A percentile compares a stretch with the other conserved stretches of the same genome.
Conservation (phyloP, 768 basidiomycete species). For the Trichaptum fuscoviolaceum region DNA sequence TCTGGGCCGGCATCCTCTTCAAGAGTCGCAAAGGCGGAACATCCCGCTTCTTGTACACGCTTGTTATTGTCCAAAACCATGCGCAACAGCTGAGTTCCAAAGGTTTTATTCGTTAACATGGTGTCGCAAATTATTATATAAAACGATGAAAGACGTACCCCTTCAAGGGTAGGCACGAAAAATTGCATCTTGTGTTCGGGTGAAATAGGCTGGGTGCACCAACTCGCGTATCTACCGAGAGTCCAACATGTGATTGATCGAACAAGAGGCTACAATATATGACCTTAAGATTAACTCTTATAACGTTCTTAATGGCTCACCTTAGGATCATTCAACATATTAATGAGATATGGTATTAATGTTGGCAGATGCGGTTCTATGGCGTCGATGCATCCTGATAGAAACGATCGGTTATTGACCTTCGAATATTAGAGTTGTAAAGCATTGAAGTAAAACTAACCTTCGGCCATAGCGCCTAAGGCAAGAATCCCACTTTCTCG, state of each 20-base stretch:
- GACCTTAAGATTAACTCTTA: constrained; percentile 11
- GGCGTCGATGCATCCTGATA: constrained; percentile 87
- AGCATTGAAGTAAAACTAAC: constrained; percentile 36
- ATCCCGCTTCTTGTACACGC: constrained; percentile 98
- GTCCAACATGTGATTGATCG: constrained; percentile 99
- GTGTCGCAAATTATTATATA: background rate
- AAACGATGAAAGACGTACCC: constrained; percentile 46
- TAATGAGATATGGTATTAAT: constrained; percentile 88
- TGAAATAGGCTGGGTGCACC: constrained; percentile 83
- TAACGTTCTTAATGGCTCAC: constrained; percentile 33
- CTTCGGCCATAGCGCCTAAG: constrained; percentile 97
- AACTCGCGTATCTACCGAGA: constrained; percentile 95
- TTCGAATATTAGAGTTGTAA: background rate
- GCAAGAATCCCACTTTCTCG: constrained; percentile 95
- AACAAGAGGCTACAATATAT: constrained; percentile 70
- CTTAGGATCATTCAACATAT: constrained; percentile 87
- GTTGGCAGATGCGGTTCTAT: constrained; percentile 94
- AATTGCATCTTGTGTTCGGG: constrained; percentile 86
- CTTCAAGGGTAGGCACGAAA: constrained; percentile 98
- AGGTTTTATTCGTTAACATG: background rate
- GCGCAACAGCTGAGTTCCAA: constrained; percentile 69
- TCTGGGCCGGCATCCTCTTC: constrained; percentile 94
- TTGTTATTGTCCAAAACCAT: constrained; percentile 99
- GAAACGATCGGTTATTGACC: background rate
- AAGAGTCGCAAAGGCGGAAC: constrained; percentile 96